Evolutionary conservation across 192 early-diverging fungal species (phyloP).

Genomic region (Coemansia sp.): DNA sequence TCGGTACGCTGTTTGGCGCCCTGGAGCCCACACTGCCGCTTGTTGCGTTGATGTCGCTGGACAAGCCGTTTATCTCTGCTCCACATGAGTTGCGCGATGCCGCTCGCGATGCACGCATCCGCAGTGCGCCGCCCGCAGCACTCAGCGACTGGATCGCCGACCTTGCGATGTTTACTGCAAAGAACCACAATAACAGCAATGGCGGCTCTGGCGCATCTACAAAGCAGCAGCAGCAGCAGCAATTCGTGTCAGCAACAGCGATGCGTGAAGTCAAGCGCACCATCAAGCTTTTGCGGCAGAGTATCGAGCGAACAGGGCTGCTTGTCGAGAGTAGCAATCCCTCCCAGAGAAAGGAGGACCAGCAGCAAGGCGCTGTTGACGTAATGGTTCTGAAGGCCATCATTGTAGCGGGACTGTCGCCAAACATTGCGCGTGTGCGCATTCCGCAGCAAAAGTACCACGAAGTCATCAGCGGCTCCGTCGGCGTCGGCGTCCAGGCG

Average conservation of each 20-base stretch:
- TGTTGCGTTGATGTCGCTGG: slow-evolving; percentile 59
- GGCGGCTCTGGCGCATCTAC: too few species aligned
- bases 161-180: slow-evolving; percentile 51
- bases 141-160: slow-evolving; percentile 73
- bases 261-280: slow-evolving; percentile 62
- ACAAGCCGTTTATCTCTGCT: slow-evolving; percentile 27
- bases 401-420: slow-evolving; percentile 82
- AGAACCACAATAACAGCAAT: slow-evolving; percentile 25
- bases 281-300: slow-evolving; percentile 61
- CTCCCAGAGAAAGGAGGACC: too few species aligned
- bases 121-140: not conserved
- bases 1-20: slow-evolving; percentile 70
- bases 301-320: slow-evolving; percentile 29
- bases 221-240: not conserved
- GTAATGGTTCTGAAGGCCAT: slow-evolving; percentile 67
- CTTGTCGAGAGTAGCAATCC: not conserved
- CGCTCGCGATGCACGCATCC: not conserved
- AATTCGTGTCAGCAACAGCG: slow-evolving; percentile 59
- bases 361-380: slow-evolving; percentile 2
- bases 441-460: slow-evolving; percentile 74
- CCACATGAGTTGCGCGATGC: slow-evolving; percentile 15
- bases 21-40: slow-evolving; percentile 72
- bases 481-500: slow-evolving; percentile 69
- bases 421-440: slow-evolving; percentile 71
- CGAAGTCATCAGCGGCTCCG: slow-evolving; percentile 66